These are phyloP conservation scores for Leptographium radiaticola DNA, from an alignment of 2,329 filamentous ascomycete genomes.

Conservation along the genomic window DNA sequence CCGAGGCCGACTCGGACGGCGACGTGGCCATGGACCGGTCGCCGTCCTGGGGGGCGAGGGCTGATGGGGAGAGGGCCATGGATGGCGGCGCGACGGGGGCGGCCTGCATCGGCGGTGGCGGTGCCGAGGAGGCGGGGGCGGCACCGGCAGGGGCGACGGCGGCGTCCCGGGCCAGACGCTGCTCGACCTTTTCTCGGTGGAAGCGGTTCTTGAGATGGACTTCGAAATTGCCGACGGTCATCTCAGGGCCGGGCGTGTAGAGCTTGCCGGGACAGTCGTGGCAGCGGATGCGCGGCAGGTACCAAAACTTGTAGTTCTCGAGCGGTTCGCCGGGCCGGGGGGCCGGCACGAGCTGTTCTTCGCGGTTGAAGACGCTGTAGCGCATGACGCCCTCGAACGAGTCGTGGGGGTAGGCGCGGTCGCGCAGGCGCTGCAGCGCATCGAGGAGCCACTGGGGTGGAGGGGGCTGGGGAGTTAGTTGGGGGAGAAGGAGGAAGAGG, in stretches of 20 bases:
- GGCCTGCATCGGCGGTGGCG: not conserved
- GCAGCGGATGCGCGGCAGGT: slow-evolving; percentile 79
- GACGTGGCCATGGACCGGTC: too few relatives aligned
- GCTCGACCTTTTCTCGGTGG: slow-evolving; percentile 61
- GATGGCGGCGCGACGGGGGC: too few relatives aligned
- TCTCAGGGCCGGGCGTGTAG: slow-evolving; percentile 80
- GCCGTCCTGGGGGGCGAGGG: too few relatives aligned
- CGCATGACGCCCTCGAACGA: slow-evolving; percentile 86
- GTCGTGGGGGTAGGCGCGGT: slow-evolving; percentile 61
- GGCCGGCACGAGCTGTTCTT: slow-evolving; percentile 47
- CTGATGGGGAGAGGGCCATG: too few relatives aligned
- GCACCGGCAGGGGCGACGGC: not conserved
- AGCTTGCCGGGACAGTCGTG: slow-evolving; percentile 87
- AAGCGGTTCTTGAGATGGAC: slow-evolving; percentile 76
- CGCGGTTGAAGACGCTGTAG: slow-evolving; percentile 68
- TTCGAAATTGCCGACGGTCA: slow-evolving; percentile 81
- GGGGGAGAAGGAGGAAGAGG: not conserved
- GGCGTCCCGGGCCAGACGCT: slow-evolving; percentile 23
- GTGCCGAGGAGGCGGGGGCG: not conserved
- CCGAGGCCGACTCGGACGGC: too few relatives aligned
- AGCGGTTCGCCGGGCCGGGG: slow-evolving; percentile 33
- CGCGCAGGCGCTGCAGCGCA: slow-evolving; percentile 58
- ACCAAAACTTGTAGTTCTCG: slow-evolving; percentile 59
- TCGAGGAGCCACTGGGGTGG: slow-evolving; percentile 74
- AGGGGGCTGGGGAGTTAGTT: slow-evolving; percentile 45